phyloP scores from a whole-genome alignment of 2,329 filamentous ascomycete genomes.

The Neofusicoccum umdonicola region DNA sequence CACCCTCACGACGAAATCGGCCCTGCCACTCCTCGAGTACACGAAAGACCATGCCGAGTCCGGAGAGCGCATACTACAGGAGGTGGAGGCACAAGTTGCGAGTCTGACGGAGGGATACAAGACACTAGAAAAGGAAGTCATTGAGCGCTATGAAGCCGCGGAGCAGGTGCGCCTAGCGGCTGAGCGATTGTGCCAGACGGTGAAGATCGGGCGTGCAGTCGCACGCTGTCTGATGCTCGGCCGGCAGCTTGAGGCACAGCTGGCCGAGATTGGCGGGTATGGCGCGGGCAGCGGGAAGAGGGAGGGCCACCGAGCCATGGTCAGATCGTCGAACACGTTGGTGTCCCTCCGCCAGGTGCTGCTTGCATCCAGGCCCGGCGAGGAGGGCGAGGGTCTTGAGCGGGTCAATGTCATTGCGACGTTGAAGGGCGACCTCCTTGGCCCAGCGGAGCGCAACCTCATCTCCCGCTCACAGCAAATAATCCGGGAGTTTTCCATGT shows the following conservation, averaged over 20 bases:
- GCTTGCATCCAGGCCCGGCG: slow-evolving; percentile 62
- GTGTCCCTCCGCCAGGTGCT: slow-evolving; percentile 73
- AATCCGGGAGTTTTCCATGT: slow-evolving; percentile 80
- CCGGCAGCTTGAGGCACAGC: slow-evolving; percentile 81
- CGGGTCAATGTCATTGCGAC: slow-evolving; percentile 69
- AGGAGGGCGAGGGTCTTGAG: slow-evolving; percentile 75
- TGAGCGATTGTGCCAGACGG: slow-evolving; percentile 74
- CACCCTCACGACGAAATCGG: slow-evolving; percentile 77
- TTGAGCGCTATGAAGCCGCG: slow-evolving; percentile 79
- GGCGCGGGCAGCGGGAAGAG: slow-evolving; percentile 46
- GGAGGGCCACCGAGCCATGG: slow-evolving; percentile 74
- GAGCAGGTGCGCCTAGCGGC: slow-evolving; percentile 78
- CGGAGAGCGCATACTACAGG: slow-evolving; percentile 68
- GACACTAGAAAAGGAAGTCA: slow-evolving; percentile 81
- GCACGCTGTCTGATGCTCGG: slow-evolving; percentile 77
- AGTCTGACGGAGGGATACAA: slow-evolving; percentile 81
- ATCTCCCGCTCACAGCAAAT: slow-evolving; percentile 72
- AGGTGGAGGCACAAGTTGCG: slow-evolving; percentile 76
- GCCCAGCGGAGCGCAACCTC: slow-evolving; percentile 71
- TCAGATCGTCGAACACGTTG: slow-evolving; percentile 79
- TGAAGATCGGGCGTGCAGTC: slow-evolving; percentile 73
- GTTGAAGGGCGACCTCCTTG: slow-evolving; percentile 67
- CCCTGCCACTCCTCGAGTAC: slow-evolving; percentile 75
- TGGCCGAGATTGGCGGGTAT: slow-evolving; percentile 63
- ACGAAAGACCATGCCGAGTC: slow-evolving; percentile 72